phyloP scores from a whole-genome alignment of 768 basidiomycete genomes.

The Fomitopsis pulvina region DNA sequence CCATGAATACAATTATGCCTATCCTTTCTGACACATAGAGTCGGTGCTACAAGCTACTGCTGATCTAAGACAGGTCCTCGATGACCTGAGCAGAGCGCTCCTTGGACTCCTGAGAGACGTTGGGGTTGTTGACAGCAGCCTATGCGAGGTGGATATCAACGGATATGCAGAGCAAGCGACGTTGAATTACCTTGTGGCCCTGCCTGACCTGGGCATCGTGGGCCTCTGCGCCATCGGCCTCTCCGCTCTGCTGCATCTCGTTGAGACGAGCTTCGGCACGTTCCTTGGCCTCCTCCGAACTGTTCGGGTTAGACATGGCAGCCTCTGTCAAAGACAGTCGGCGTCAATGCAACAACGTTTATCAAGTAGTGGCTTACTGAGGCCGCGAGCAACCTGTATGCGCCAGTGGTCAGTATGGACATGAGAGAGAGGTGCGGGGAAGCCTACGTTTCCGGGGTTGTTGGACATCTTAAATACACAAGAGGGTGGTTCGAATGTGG shows the following conservation, averaged over 20 bases:
- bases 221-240: slow-evolving; percentile 6
- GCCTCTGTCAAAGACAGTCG: slow-evolving; percentile 2
- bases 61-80: slow-evolving; percentile 3
- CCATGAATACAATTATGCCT: too few species aligned
- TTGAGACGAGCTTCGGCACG: slow-evolving; percentile 7
- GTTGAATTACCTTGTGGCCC: slow-evolving; percentile 12
- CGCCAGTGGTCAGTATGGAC: not conserved
- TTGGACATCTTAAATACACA: slow-evolving; percentile 9
- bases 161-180: not conserved
- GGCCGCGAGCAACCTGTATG: slow-evolving; percentile 12
- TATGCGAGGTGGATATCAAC: not conserved
- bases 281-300: slow-evolving; percentile 14
- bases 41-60: not conserved
- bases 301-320: slow-evolving; percentile 13
- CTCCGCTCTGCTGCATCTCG: slow-evolving; percentile 8
- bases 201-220: slow-evolving; percentile 11
- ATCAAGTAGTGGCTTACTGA: slow-evolving; percentile 4
- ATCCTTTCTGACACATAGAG: not conserved
- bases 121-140: slow-evolving; percentile 18
- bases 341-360: not conserved
- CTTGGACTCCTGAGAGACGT: slow-evolving; percentile 16
- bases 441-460: slow-evolving; percentile 16
- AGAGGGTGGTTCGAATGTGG: not conserved
- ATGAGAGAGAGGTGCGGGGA: not conserved
- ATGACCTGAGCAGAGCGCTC: slow-evolving; percentile 17